These are phyloP conservation scores for Ascochyta lentis DNA, from an alignment of 2,329 filamentous ascomycete genomes.

Conservation along the genomic window DNA sequence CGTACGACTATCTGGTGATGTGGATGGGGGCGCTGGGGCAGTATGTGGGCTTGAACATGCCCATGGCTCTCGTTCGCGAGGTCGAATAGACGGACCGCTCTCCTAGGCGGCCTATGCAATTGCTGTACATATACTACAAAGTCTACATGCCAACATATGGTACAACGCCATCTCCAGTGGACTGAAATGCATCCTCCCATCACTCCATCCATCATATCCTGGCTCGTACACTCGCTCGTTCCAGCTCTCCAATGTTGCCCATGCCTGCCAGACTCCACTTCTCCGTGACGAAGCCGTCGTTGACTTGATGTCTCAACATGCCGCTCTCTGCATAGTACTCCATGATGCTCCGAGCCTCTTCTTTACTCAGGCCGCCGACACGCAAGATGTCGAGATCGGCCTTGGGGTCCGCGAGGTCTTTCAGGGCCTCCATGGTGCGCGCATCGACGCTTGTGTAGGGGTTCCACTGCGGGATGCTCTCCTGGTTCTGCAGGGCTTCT, in stretches of 20 bases:
- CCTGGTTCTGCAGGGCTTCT: conserved; percentile 51
- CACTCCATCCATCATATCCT: conserved; percentile 29
- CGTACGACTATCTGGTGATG: conserved; percentile 76
- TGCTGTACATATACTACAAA: conserved; percentile 31
- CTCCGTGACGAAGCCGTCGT: conserved; percentile 75
- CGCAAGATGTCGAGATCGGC: conserved; percentile 56
- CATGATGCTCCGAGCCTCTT: conserved; percentile 80
- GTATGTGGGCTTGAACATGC: conserved; percentile 79
- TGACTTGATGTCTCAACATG: conserved; percentile 72
- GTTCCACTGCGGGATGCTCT: conserved; percentile 52
- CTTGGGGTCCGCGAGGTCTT: conserved; percentile 45
- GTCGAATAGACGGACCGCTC: not conserved
- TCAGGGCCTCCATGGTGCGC: conserved; percentile 57
- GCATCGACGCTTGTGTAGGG: conserved; percentile 61
- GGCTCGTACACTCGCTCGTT: conserved; percentile 64
- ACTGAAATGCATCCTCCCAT: not conserved
- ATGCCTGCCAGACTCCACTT: conserved; percentile 84
- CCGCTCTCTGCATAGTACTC: conserved; percentile 94
- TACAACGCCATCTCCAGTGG: conserved; percentile 16
- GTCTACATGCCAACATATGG: conserved; percentile 21
- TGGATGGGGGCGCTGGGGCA: conserved; percentile 90
- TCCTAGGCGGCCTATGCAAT: conserved; percentile 9
- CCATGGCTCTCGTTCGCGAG: conserved; percentile 63
- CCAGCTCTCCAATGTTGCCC: conserved; percentile 85
- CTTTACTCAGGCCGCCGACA: conserved; percentile 72